Percentiles rank a stretch among this genome's conserved stretches.
These are phyloP conservation scores for Penstemon barbatus DNA, from an alignment of 257 asterid species.

Conservation along the genomic window DNA sequence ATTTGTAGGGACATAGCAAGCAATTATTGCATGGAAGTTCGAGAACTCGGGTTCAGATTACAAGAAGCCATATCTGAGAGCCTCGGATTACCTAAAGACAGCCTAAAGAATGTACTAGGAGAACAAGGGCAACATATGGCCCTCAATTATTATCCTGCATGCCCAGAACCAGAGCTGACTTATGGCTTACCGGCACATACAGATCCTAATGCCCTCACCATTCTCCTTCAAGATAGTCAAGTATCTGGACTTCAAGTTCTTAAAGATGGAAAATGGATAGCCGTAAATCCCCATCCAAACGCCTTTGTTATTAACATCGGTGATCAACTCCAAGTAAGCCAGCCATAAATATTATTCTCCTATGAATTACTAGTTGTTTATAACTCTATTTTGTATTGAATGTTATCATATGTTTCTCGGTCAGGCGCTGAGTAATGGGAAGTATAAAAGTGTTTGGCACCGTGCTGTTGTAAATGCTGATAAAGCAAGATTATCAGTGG, in stretches of 20 bases:
- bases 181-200: constrained; percentile 62
- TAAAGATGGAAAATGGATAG: constrained; percentile 56
- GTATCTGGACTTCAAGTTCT: constrained; percentile 62
- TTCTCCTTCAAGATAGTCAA: constrained; percentile 54
- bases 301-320: constrained; percentile 63
- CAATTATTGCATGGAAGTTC: constrained; percentile 27
- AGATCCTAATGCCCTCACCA: constrained; percentile 58
- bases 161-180: constrained; percentile 63
- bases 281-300: constrained; percentile 47
- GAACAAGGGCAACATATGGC: constrained; percentile 76
- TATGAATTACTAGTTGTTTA: too few relatives aligned
- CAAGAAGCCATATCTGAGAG: constrained; percentile 32
- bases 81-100: constrained; percentile 27
- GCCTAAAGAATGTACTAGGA: constrained; percentile 35
- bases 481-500: constrained; percentile 52
- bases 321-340: constrained; percentile 59
- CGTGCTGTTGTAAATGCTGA: constrained; percentile 68
- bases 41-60: constrained; percentile 29
- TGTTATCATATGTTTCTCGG: too few relatives aligned
- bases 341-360: too few relatives aligned
- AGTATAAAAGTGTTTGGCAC: constrained; percentile 67
- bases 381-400: too few relatives aligned
- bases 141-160: constrained; percentile 59
- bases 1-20: constrained; percentile 29
- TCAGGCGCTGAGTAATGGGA: constrained; percentile 67